phyloP scores from a whole-genome alignment of 257 asterid genomes.

The Nicotiana sylvestris region DNA sequence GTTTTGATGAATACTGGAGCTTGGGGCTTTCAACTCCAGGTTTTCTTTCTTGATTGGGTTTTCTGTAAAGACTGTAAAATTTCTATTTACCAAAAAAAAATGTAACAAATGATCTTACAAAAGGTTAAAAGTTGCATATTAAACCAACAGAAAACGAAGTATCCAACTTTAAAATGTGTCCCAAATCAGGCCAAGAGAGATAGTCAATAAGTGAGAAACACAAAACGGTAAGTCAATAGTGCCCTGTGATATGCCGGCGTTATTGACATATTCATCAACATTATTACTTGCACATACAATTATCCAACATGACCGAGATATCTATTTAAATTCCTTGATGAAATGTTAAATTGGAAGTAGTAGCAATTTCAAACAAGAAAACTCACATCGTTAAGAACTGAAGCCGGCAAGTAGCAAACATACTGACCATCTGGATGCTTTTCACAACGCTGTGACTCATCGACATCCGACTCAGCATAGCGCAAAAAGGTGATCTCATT shows the following conservation, averaged over 20 bases:
- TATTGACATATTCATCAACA: background rate
- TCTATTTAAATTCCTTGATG: background rate
- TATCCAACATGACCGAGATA: background rate
- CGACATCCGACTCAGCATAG: slow-evolving; percentile 54
- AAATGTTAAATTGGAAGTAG: slow-evolving; percentile 8
- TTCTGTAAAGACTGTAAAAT: too few species aligned
- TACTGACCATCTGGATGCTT: slow-evolving; percentile 97
- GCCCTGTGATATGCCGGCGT: background rate
- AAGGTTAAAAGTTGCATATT: background rate
- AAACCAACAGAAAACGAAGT: background rate
- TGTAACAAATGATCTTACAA: background rate
- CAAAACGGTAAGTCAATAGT: background rate
- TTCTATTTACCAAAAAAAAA: too few species aligned
- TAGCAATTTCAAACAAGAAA: background rate
- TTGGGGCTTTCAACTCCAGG: too few species aligned
- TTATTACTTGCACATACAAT: background rate
- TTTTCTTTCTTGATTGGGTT: too few species aligned
- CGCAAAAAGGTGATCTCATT: slow-evolving; percentile 93
- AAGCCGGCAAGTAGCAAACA: slow-evolving; percentile 88
- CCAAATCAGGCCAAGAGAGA: background rate
- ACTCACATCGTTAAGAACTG: slow-evolving; percentile 88
- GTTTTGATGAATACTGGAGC: too few species aligned
- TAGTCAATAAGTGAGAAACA: slow-evolving; percentile 3
- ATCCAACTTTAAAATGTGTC: background rate
- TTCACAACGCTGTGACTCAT: slow-evolving; percentile 66